Conservation (phyloP, 805 yeast species). For the Lachancea dasiensis region DNA sequence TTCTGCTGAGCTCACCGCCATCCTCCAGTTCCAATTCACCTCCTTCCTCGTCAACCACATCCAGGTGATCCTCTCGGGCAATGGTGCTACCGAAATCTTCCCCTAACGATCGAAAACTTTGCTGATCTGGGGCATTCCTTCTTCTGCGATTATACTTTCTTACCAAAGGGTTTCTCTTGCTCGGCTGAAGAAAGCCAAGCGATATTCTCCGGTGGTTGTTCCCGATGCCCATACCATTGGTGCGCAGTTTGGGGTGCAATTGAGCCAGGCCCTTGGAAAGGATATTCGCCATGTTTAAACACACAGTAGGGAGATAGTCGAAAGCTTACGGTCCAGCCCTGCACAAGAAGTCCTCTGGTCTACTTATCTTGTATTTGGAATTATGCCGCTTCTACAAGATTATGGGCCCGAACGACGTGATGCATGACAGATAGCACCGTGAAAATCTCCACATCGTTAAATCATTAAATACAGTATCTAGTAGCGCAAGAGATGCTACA, state of each 20-base stretch:
- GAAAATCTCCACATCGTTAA: neutral
- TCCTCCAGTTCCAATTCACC: conserved; percentile 20
- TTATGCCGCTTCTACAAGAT: too few species aligned
- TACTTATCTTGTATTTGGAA: too few species aligned
- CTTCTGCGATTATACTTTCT: conserved; percentile 24
- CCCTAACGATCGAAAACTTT: conserved; percentile 37
- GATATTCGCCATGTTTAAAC: conserved; percentile 22
- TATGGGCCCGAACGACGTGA: too few species aligned
- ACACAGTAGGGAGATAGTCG: neutral
- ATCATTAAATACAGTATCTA: conserved; percentile 1
- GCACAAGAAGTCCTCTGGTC: too few species aligned
- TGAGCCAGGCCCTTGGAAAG: conserved; percentile 30
- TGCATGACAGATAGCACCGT: neutral
- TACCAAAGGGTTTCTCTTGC: conserved; percentile 38
- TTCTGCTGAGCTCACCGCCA: conserved; percentile 36
- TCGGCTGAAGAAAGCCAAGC: conserved; percentile 36
- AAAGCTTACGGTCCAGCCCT: too few species aligned
- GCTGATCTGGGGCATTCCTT: conserved; percentile 30
- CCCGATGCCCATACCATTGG: conserved; percentile 39
- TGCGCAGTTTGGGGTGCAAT: conserved; percentile 35
- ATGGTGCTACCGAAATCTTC: conserved; percentile 33
- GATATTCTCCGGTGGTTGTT: conserved; percentile 37
- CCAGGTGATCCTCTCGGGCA: conserved; percentile 18
- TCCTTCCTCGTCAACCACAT: conserved; percentile 24
- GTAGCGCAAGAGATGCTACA: neutral